Evolutionary conservation across 2,329 filamentous ascomycete genomes (phyloP), one percentile per base, ranked within the genome.

Genomic region (Ophiocordyceps unilateralis): DNA sequence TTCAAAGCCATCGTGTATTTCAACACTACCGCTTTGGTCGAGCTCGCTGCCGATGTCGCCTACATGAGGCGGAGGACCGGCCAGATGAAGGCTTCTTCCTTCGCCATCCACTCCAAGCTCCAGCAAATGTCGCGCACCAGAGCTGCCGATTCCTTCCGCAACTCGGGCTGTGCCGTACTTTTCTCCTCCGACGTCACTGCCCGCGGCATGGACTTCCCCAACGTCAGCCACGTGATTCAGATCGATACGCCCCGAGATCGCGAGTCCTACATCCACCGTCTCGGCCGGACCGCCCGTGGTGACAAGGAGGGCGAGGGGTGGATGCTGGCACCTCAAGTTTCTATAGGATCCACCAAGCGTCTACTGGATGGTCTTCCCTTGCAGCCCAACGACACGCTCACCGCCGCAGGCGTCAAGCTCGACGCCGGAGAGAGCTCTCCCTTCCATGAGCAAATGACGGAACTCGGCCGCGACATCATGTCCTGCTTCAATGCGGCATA

Each of bases 1-100:
- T 95, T 96, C 74, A 98, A 98, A 70, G 85, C 86, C n/a, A 93
- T 98, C 46, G 67, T 94, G 37, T 98, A 94, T 65, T 81, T 89
- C 58, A 83, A 83, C 53, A 85, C 82, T 20, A 93, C 83, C 1
- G 73, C 75, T 21, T 71, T 82, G 48, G 83, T 87, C 39, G 69
- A 78, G 45, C 66, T 87, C 40, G 76, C 76, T 20, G 64, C 70
- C 19, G 65, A 71, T 15, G 62, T 81, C 20, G 65, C 66, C 26
- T 63, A 77, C 41, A 49, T 59, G 20, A 51, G 52, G 19, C 50
- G 55, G 24, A 46, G 54, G 42, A 61, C 65, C 44, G 63, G 65
- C 20, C 52, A 74, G 12, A 48, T 62, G 43, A 49, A 45, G 36
- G 40, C 51, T 11, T 48, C 51, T 10, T 50, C 65, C 43, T 64